A percentile compares a stretch with the other conserved stretches of the same genome.
Conservation (phyloP, 331 rosid genomes). For the Pyrus hybrid region DNA sequence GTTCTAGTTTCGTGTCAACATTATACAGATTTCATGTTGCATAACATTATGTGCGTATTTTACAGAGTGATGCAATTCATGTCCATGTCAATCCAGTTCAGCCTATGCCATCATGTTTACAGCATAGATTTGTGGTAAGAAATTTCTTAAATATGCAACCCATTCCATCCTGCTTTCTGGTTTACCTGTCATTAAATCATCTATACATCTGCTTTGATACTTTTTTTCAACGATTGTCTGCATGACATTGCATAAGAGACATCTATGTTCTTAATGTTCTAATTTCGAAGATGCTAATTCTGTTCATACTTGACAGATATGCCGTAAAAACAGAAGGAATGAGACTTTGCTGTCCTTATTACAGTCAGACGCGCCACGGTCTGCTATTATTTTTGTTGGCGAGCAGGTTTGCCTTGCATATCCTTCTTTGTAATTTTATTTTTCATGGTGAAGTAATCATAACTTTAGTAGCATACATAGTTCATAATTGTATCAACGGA, state of each 20-base stretch:
- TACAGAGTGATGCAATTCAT: constrained; percentile 73
- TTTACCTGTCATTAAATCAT: neutral
- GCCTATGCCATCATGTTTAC: constrained; percentile 82
- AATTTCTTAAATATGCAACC: neutral
- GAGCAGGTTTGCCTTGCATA: constrained; percentile 63
- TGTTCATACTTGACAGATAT: constrained; percentile 43
- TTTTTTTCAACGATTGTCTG: neutral
- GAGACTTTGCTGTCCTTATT: constrained; percentile 60
- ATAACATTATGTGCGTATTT: neutral
- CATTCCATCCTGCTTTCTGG: neutral
- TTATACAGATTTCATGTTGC: constrained; percentile 2
- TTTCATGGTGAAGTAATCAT: neutral
- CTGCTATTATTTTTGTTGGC: constrained; percentile 75
- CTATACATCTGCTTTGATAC: neutral
- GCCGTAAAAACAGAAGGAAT: constrained; percentile 42
- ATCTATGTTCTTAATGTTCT: neutral
- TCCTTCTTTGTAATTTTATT: constrained; percentile 12
- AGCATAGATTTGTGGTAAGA: constrained; percentile 78
- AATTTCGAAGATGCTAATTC: constrained; percentile 9
- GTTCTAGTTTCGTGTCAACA: constrained; percentile 10
- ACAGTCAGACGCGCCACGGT: constrained; percentile 58
- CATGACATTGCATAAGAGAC: neutral
- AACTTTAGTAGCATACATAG: neutral
- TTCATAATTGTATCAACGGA: neutral
- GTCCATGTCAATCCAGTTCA: constrained; percentile 70